Conservation (phyloP, 2,329 filamentous ascomycete genomes). For the Stachybotrys chlorohalonatus region DNA sequence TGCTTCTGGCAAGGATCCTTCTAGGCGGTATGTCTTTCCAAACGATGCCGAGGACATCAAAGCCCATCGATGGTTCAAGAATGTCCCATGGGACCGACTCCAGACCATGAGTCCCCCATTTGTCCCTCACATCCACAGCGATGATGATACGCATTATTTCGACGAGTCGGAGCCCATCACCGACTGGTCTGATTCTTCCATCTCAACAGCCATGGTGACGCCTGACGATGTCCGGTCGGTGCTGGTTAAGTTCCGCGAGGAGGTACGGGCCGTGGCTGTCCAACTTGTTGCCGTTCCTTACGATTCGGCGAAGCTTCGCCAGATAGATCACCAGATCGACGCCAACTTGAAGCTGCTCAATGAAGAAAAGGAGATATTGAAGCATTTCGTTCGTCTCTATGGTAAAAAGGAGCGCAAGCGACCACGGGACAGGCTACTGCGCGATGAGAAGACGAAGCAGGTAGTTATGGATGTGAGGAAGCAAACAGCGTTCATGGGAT, state of each 20-base stretch:
- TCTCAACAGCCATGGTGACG: slow-evolving; percentile 18
- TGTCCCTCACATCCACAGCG: slow-evolving; percentile 59
- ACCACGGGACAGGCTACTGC: slow-evolving; percentile 74
- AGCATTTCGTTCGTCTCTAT: slow-evolving; percentile 40
- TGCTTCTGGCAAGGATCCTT: slow-evolving; percentile 3
- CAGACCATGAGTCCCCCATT: slow-evolving; percentile 68
- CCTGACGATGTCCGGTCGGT: slow-evolving; percentile 20
- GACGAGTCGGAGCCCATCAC: slow-evolving; percentile 70
- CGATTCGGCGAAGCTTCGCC: slow-evolving; percentile 37
- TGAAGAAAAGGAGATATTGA: slow-evolving; percentile 32
- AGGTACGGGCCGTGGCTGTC: slow-evolving; percentile 33
- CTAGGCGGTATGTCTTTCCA: slow-evolving; percentile 58
- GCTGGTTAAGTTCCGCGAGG: slow-evolving; percentile 28
- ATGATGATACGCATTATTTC: slow-evolving; percentile 81
- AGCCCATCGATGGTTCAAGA: slow-evolving; percentile 74
- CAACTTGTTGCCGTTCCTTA: slow-evolving; percentile 38
- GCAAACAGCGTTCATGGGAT: slow-evolving; percentile 77
- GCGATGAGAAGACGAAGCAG: slow-evolving; percentile 59
- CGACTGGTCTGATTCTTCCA: slow-evolving; percentile 46
- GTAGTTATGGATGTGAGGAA: slow-evolving; percentile 74
- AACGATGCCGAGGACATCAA: slow-evolving; percentile 89
- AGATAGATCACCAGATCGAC: slow-evolving; percentile 40
- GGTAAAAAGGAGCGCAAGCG: slow-evolving; percentile 64
- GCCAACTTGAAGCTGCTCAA: slow-evolving; percentile 20
- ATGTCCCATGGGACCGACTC: slow-evolving; percentile 68